These are phyloP conservation scores for Haplosporangium gracile DNA, from an alignment of 192 early-diverging fungal species.

Conservation along the genomic window DNA sequence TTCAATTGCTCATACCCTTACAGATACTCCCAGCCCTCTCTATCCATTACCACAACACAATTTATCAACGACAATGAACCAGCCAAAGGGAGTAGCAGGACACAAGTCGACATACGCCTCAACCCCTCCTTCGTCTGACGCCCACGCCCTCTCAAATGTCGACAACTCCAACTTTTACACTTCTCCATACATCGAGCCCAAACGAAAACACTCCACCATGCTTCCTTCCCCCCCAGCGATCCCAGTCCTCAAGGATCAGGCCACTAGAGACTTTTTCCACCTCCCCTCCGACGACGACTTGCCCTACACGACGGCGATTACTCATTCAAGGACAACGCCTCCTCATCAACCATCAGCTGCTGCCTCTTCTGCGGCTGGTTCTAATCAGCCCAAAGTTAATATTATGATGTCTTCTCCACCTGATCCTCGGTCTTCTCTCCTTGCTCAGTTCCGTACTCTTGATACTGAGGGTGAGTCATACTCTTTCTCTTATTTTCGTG, in stretches of 20 bases:
- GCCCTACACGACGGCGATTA: background rate
- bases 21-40: background rate
- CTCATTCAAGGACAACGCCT: background rate
- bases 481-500: background rate
- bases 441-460: background rate
- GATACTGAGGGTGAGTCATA: background rate
- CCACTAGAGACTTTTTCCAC: background rate
- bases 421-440: background rate
- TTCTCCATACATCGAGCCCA: conserved; percentile 24
- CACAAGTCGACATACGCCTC: background rate
- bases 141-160: background rate
- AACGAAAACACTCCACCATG: conserved; percentile 13
- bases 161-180: conserved; percentile 35
- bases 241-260: background rate
- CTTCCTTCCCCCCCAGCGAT: conserved; percentile 28
- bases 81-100: conserved; percentile 7
- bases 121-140: conserved; percentile 21
- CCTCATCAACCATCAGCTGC: conserved; percentile 21
- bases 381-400: conserved; percentile 10
- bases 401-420: conserved; percentile 9
- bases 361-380: background rate
- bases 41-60: background rate
- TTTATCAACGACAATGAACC: background rate
- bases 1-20: background rate
- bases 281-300: background rate